Evolutionary conservation across 148 eudicot species (phyloP).

Genomic region (Beta vulgaris): DNA sequence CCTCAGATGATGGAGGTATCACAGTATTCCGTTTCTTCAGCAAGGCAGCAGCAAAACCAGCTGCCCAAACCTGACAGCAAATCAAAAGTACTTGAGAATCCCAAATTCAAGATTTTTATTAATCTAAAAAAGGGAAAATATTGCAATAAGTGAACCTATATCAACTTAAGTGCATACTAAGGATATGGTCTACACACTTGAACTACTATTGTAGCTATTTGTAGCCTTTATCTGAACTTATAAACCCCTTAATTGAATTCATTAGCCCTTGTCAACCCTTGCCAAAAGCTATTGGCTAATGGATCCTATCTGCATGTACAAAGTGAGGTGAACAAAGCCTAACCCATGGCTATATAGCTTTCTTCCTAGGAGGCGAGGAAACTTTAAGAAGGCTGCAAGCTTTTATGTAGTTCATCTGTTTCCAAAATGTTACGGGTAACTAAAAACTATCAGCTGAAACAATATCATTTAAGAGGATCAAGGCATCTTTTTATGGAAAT

Average conservation of each 20-base stretch:
- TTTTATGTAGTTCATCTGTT: neutral
- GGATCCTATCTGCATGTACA: too few relatives aligned
- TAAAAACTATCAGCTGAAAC: neutral
- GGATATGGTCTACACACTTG: too few relatives aligned
- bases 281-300: too few relatives aligned
- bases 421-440: neutral
- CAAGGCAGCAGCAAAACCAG: slow-evolving; percentile 89
- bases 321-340: too few relatives aligned
- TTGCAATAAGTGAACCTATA: neutral
- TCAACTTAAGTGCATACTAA: too few relatives aligned
- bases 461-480: neutral
- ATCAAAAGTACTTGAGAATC: neutral
- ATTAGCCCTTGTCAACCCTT: too few relatives aligned
- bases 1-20: slow-evolving; percentile 35
- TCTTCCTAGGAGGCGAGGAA: neutral
- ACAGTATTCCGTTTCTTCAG: slow-evolving; percentile 70
- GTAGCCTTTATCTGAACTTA: too few relatives aligned
- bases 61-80: slow-evolving; percentile 82
- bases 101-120: neutral
- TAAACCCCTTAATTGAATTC: too few relatives aligned
- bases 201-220: too few relatives aligned
- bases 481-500: too few relatives aligned
- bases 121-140: neutral
- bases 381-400: neutral
- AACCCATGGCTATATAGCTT: too few relatives aligned